Evolutionary conservation across 192 early-diverging fungal species (phyloP), one percentile per base, ranked within the genome.

Genomic region (Backusella sp.): DNA sequence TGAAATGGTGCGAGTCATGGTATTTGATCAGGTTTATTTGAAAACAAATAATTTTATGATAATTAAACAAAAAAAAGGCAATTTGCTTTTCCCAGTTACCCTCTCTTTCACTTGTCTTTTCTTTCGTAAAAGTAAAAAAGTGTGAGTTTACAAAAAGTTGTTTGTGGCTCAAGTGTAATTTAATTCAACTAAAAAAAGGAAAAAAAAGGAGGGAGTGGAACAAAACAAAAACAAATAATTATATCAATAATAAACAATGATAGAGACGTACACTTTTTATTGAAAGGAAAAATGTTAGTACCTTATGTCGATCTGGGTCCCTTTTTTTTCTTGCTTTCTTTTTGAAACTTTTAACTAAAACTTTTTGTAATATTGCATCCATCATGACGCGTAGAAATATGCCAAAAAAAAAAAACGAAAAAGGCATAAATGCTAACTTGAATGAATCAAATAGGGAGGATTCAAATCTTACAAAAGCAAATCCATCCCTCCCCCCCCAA

Each of bases 1-100:
- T 62, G 56, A 62, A 62, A 62, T 62, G 56, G 56, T 62, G 56
- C 56, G 56, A 62, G 56, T 62, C 56, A 62, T 62, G 56, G 56
- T 62, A 62, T 62, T 11, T 62, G 56, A 62, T 62, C 56, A 62
- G 56, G 56, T n/a, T 62, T 62, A 28, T 28, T 62, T 62, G 23
- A 62, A 62, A 62, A 62, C 56, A 62, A 62, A 62, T 62, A 62
- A 59, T 23, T 53, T 53, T n/a, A 39, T 59, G 52, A 26, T 26
- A 26, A 49, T 49, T 49, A 49, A 49, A 44, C 42, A 39, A 0
- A 17, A 17, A 49, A 49, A 49, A 19, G 12, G 12, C 11, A 14
- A 12, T 12, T 39, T 62, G 21, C 8, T 56, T 59, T 26, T 62
- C 56, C 26, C 56, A 62, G 23, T 59, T 26, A 8, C 23, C 30